Conservation (phyloP, 116 monocot genomes). For the Papilionanthe hybrid region DNA sequence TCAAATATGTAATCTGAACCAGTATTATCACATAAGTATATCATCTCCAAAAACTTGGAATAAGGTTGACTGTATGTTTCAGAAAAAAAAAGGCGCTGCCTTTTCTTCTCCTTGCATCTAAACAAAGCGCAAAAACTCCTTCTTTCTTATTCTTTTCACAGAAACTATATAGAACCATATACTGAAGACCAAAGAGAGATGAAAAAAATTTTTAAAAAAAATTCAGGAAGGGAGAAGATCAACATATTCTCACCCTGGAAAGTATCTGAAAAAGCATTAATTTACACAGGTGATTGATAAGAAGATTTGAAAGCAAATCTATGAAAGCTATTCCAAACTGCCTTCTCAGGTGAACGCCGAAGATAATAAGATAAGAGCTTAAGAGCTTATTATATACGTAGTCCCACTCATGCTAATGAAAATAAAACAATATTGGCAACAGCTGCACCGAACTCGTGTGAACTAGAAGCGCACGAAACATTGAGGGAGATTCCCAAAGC, state of each 20-base stretch:
- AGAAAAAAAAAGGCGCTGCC: too few species aligned
- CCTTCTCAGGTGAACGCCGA: neutral
- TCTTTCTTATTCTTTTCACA: too few species aligned
- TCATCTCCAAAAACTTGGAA: too few species aligned
- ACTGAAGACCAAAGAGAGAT: too few species aligned
- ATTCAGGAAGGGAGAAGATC: neutral
- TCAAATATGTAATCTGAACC: too few species aligned
- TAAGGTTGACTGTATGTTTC: too few species aligned
- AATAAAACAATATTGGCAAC: neutral
- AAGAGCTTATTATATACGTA: neutral
- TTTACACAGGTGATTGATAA: neutral
- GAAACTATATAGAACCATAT: neutral
- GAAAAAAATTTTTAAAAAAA: too few species aligned
- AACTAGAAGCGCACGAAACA: conserved; percentile 3
- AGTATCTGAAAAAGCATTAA: neutral
- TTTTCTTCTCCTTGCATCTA: too few species aligned
- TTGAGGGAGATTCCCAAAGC: conserved; percentile 5
- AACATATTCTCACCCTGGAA: neutral
- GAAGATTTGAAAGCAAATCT: neutral
- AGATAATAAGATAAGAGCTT: neutral
- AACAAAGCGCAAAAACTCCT: too few species aligned
- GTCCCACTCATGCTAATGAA: neutral
- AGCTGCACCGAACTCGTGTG: neutral
- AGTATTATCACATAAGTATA: too few species aligned
- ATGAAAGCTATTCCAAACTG: neutral